A percentile compares a stretch with the other conserved stretches of the same genome.
Evolutionary conservation across 371 early-diverging fungal genomes (phyloP).

Genomic region (Mortierella sp.): DNA sequence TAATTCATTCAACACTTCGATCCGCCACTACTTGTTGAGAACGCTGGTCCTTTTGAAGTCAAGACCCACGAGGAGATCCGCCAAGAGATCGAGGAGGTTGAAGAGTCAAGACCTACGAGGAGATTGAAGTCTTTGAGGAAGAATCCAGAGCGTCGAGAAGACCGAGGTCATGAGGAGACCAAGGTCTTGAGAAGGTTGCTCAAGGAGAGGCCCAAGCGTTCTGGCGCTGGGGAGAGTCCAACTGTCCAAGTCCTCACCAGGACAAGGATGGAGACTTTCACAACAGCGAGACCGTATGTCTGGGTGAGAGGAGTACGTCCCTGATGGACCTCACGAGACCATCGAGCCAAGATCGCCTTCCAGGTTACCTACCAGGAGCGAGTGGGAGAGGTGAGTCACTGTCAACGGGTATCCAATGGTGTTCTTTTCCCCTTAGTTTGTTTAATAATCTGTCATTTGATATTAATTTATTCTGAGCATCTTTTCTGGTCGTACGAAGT

Average conservation of each 20-base stretch:
- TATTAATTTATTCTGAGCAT: no score
- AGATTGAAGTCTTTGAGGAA: conserved; percentile 24
- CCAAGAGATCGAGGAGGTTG: conserved; percentile 9
- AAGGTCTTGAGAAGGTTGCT: no score
- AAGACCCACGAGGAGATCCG: conserved; percentile 4
- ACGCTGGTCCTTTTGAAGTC: conserved; percentile 10
- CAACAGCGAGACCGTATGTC: no score
- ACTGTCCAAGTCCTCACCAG: no score
- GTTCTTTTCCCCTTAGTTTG: no score
- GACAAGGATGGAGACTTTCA: conserved; percentile 5
- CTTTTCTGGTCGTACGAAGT: no score
- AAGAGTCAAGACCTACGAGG: conserved; percentile 23
- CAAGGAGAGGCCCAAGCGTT: no score
- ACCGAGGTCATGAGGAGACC: conserved; percentile 15
- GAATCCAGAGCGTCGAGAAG: conserved; percentile 15
- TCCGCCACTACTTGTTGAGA: conserved; percentile 9
- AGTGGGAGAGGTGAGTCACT: conserved; percentile 26
- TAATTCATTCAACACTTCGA: neutral
- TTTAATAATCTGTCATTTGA: no score
- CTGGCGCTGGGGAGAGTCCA: no score
- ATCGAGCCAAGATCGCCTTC: conserved; percentile 35
- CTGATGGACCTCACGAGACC: conserved; percentile 23
- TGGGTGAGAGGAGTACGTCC: conserved; percentile 14
- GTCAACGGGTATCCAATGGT: no score
- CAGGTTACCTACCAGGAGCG: conserved; percentile 32